Evolutionary conservation across 1,284 basidiomycete genomes (phyloP).

Genomic region (Tylopilus sp.): DNA sequence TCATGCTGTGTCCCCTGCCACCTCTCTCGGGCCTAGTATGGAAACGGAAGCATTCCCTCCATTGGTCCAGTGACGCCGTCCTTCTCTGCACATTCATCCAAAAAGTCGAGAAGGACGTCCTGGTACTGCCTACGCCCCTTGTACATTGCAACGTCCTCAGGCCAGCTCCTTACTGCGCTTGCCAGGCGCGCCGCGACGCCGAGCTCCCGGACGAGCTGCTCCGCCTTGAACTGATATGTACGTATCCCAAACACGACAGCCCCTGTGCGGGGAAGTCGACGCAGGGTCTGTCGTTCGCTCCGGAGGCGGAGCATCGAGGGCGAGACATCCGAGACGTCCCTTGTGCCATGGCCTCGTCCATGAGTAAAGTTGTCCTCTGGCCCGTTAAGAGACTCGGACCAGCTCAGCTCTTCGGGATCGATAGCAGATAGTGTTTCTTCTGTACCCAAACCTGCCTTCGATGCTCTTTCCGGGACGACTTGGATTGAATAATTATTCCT

Average conservation of each 20-base stretch:
- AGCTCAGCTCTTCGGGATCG: conserved; percentile 65
- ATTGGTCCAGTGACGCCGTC: conserved; percentile 14
- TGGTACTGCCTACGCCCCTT: conserved; percentile 54
- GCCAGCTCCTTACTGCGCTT: conserved; percentile 66
- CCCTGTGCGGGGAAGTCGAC: conserved; percentile 62
- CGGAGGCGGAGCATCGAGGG: conserved; percentile 56
- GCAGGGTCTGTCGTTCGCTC: conserved; percentile 69
- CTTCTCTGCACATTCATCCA: conserved; percentile 45
- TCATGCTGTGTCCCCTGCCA: neutral
- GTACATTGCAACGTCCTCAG: conserved; percentile 58
- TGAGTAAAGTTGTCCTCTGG: conserved; percentile 53
- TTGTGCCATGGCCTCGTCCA: conserved; percentile 30
- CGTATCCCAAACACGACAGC: conserved; percentile 77
- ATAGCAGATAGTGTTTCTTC: conserved; percentile 28
- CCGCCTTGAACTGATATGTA: conserved; percentile 64
- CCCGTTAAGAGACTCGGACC: conserved; percentile 64
- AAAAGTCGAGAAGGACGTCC: conserved; percentile 43
- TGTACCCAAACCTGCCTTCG: conserved; percentile 29
- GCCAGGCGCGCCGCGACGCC: conserved; percentile 68
- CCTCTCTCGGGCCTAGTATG: conserved; percentile 15
- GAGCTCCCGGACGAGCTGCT: conserved; percentile 53
- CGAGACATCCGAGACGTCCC: conserved; percentile 25
- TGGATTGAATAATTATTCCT: conserved; percentile 75
- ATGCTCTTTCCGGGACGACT: conserved; percentile 37
- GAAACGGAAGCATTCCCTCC: conserved; percentile 19